Base-by-base conservation (phyloP, 306 rosid genomes). In the Prosopis cineraria region DNA sequence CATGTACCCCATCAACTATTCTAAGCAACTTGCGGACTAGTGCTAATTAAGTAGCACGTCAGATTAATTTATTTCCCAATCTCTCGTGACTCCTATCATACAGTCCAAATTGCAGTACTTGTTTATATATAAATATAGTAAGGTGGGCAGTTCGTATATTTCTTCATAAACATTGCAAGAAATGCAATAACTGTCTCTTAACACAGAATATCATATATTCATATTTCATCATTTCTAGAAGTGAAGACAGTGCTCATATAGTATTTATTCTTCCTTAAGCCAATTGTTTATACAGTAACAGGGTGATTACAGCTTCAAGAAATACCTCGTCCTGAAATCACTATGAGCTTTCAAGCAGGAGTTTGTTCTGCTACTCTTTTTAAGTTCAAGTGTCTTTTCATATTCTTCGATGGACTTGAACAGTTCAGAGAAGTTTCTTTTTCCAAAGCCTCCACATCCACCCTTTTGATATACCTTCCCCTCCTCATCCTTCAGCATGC, bases 361-460 rank as follows among this genome's bases (percentile, higher is more conserved):
- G 78, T 33, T 1, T 80, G 59, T 40, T 83, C 87, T 1, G 82
- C 63, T n/a, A 43, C 16, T 52, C 79, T 82, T 79, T n/a, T 74
- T 88, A 74, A 82, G 77, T 85, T 87, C 92, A 41, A 95, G 91
- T 2, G 92, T 88, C 89, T 88, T 95, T 81, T 94, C 97, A 59
- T 90, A 95, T 17, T 95, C 97, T 78, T 95, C 97, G 10, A 95
- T 91, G 76, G 97, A 92, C 72, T 92, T 94, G 92, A 94, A 92
- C 47, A 92, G 97, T 90, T 89, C 97, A 0, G 97, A 95, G 59
- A 92, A 92, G 88, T 92, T 95, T 2, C 98, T 97, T 82, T 95
- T 95, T 24, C 98, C 97, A 80, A 95, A 95, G 1, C 97, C 98
- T 0, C 97, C 98, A 71, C 98, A 92, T 6, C 97, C 98, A 17